Base-by-base conservation (phyloP, 306 rosid species). In the Cicer chorassanicum region DNA sequence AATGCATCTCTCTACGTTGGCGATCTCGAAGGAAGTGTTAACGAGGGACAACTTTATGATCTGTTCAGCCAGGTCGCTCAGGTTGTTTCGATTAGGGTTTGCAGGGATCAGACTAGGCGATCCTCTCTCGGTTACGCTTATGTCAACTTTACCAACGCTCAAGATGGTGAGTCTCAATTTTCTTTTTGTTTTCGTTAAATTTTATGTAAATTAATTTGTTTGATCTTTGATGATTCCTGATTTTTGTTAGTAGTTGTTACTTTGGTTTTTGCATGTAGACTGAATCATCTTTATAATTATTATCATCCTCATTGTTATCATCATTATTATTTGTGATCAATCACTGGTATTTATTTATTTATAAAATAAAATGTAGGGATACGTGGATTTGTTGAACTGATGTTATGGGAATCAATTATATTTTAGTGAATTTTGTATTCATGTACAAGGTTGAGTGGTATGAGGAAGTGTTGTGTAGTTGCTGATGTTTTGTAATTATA, bases 91-190 rank as follows among this genome's bases (percentile, higher is more conserved):
- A 60, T 91, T 57, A 85, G 96, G 86, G 93, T 93, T 78, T 93
- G 98, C 16, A 84, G 97, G 82, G 98, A 91, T 84, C 92, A 86
- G 79, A 50, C 74, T 4, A 83, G 62, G 44, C 77, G 88, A 68
- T 80, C 79, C 50, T 93, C 98, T 14, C 98, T 93, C 7, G 98
- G 97, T 54, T 93, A 93, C 62, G 96, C 86, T 48, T 93, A 91
- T 50, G 98, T 93, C 72, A 93, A 93, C 70, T 89, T 71, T 15
- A 2, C 53, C 77, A 87, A 15, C 11, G 68, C 85, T 5, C 92
- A 87, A 16, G 96, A 93, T 7, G 97, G 98, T 93, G 9, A 13
- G 85, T 82, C 0, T 41, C 53, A 1, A 70, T 56, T 3, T 59
- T 8, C 14, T 6, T 15, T 61, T 12, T 21, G 7, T 21, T 65